These are phyloP conservation scores for Pythium folliculosum DNA, from an alignment of 352 stramenopile species.

Conservation along the genomic window DNA sequence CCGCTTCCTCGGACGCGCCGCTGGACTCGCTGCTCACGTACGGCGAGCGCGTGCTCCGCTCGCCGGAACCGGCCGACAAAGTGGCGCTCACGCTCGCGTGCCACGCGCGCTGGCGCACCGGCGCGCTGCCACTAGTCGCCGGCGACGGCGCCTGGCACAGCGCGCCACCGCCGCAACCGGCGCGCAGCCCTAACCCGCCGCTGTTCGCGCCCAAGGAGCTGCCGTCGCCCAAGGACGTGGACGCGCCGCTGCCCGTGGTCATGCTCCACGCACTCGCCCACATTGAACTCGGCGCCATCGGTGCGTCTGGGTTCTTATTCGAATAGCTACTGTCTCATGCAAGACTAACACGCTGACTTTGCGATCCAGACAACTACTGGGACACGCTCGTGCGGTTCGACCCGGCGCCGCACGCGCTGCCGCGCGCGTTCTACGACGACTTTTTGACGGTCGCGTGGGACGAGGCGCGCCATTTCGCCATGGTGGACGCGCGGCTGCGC, in stretches of 20 bases:
- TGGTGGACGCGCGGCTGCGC: constrained; percentile 69
- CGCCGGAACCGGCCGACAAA: constrained; percentile 55
- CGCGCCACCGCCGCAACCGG: constrained; percentile 48
- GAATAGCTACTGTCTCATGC: neutral
- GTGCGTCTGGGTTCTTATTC: constrained; percentile 19
- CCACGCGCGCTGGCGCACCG: constrained; percentile 44
- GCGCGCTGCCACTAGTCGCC: constrained; percentile 42
- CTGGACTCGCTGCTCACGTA: constrained; percentile 64
- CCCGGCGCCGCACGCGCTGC: constrained; percentile 43
- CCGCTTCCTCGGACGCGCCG: neutral
- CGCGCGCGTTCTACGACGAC: constrained; percentile 71
- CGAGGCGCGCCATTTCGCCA: constrained; percentile 76
- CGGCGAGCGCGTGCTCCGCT: constrained; percentile 56
- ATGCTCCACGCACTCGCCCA: constrained; percentile 86
- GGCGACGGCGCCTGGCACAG: constrained; percentile 33
- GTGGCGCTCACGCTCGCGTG: constrained; percentile 64
- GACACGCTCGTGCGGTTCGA: constrained; percentile 85
- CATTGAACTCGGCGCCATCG: constrained; percentile 83
- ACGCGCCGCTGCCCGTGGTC: constrained; percentile 60
- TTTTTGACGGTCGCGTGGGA: constrained; percentile 73
- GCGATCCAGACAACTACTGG: constrained; percentile 76
- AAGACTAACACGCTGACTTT: neutral
- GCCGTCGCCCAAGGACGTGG: constrained; percentile 66
- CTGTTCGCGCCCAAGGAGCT: constrained; percentile 73
- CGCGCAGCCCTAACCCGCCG: constrained; percentile 42